Percentiles rank a stretch among this genome's conserved stretches.
These are phyloP conservation scores for Macrolepiota dolichaula DNA, from an alignment of 768 basidiomycete species.

Conservation along the genomic window DNA sequence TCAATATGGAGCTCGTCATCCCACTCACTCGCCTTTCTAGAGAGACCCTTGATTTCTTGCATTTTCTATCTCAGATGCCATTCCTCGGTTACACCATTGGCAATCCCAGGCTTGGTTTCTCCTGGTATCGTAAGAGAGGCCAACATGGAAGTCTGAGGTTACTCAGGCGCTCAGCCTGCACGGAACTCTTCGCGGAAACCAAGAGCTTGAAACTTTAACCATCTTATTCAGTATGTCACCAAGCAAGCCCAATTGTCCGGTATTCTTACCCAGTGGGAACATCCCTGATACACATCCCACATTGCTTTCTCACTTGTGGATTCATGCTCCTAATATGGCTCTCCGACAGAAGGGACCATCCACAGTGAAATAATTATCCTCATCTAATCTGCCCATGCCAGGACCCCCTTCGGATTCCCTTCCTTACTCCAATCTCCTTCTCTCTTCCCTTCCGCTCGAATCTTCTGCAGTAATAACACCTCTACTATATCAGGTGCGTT, in stretches of 20 bases:
- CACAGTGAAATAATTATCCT: background rate
- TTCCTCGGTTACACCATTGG: background rate
- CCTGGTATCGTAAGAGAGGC: background rate
- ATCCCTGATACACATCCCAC: background rate
- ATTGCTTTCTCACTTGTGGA: background rate
- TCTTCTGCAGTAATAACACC: background rate
- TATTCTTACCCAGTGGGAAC: background rate
- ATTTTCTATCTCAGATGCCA: background rate
- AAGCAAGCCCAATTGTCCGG: background rate
- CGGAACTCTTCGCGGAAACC: background rate
- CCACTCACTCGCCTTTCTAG: background rate
- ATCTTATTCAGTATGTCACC: conserved; percentile 1
- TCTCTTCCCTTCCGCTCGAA: background rate
- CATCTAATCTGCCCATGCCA: conserved; percentile 1
- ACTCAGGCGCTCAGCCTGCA: background rate
- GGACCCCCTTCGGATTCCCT: background rate
- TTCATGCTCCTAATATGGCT: background rate
- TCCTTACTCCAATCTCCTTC: background rate
- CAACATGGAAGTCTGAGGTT: background rate
- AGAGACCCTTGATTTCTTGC: background rate
- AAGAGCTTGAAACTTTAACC: conserved; percentile 2
- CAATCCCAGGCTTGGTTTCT: background rate
- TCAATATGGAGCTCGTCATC: background rate
- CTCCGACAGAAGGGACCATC: background rate
- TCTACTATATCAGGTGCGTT: background rate